These are phyloP conservation scores for Spatholobus suberectus DNA, from an alignment of 306 rosid species.

Conservation along the genomic window DNA sequence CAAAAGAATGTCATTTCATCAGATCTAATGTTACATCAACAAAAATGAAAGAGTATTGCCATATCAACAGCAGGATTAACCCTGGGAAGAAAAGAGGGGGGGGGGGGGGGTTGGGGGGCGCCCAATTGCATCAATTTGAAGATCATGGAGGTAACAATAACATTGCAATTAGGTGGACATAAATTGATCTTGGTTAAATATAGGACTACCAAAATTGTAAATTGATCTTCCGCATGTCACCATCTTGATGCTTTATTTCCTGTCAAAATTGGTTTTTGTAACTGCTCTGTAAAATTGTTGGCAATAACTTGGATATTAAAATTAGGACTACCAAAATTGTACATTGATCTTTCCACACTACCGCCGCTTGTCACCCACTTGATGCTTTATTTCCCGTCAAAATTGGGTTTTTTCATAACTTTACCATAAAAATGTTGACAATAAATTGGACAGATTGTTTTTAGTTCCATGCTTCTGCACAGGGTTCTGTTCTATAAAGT, in stretches of 20 bases:
- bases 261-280: background rate
- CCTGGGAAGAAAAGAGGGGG: background rate
- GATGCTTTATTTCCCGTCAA: background rate
- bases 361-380: background rate
- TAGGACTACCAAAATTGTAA: background rate
- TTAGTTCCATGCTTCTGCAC: background rate
- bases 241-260: background rate
- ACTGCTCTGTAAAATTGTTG: background rate
- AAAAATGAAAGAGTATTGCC: constrained; percentile 4
- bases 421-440: background rate
- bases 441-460: background rate
- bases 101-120: background rate
- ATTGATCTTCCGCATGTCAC: background rate
- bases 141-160: constrained; percentile 12
- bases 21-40: constrained; percentile 2
- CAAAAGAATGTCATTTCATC: background rate
- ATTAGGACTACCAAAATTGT: constrained; percentile 1
- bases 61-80: constrained; percentile 17
- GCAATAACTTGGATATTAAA: background rate
- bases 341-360: background rate
- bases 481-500: constrained; percentile 4
- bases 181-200: background rate
- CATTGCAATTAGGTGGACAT: background rate
- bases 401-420: no score
- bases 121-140: no score